Evolutionary conservation across 2,329 filamentous ascomycete genomes (phyloP), one percentile per base, ranked within the genome.

Genomic region (Elsinoe australis): DNA sequence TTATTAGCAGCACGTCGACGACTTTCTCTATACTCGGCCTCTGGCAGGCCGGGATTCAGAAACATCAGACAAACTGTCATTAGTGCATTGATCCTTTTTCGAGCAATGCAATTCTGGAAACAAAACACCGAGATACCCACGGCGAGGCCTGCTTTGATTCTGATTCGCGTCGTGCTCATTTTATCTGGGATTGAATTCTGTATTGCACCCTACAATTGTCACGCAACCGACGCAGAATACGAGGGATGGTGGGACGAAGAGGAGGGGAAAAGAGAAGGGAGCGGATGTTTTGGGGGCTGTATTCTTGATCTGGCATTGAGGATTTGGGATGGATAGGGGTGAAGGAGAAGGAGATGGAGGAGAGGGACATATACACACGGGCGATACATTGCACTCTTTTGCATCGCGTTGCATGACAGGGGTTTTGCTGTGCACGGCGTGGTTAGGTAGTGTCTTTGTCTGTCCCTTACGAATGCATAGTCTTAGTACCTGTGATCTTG

Each of bases 81-180:
- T n/a, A n/a, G n/a, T n/a, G n/a, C n/a, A n/a, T n/a, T n/a, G n/a
- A n/a, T n/a, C n/a, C n/a, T n/a, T n/a, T n/a, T n/a, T 32, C 12
- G 29, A 12, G 29, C 29, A 7, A 32, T n/a, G n/a, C n/a, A n/a
- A n/a, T n/a, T n/a, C n/a, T n/a, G n/a, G n/a, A n/a, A n/a, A n/a
- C n/a, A n/a, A n/a, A n/a, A n/a, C 38, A 22, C 32, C 39, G 39
- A 47, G 44, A 47, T 47, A 47, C 44, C 44, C 44, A 47, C 44
- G 44, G 32, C 44, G 44, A 47, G 44, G 44, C 29, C 31, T 47
- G 18, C 29, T 47, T 22, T 28, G 29, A 17, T 32, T 19, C 21
- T 24, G 24, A 17, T 44, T 44, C 36, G 36, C 36, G 36, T 22
- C 28, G 36, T 41, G 21, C 12, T 41, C 28, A 9, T 15, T 17